phyloP scores from a whole-genome alignment of 1,139 yeast species.

The Meyerozyma sp. region DNA sequence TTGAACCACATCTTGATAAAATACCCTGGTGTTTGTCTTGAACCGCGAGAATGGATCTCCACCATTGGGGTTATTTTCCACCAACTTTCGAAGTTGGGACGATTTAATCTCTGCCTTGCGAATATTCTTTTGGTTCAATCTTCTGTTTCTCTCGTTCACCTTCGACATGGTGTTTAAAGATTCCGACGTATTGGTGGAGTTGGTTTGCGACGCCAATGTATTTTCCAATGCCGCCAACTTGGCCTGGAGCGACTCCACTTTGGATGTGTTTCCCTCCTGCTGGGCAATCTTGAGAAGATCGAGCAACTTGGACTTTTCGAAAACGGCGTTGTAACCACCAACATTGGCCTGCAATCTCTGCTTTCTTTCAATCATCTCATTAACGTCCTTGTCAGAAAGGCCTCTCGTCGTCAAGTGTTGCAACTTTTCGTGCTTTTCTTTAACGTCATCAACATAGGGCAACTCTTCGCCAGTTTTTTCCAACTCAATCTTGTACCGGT shows the following conservation, averaged over 20 bases:
- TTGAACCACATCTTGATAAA: slow-evolving; percentile 52
- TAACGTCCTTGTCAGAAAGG: slow-evolving; percentile 71
- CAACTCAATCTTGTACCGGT: slow-evolving; percentile 59
- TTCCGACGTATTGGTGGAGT: slow-evolving; percentile 17
- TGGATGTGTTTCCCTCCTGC: slow-evolving; percentile 54
- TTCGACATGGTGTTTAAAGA: slow-evolving; percentile 44
- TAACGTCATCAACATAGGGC: slow-evolving; percentile 65
- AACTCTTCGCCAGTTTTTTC: slow-evolving; percentile 52
- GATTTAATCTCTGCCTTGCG: slow-evolving; percentile 74
- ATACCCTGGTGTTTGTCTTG: slow-evolving; percentile 79
- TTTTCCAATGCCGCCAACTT: slow-evolving; percentile 34
- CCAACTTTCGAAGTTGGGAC: slow-evolving; percentile 50
- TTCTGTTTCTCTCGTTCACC: slow-evolving; percentile 78
- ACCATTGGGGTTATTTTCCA: slow-evolving; percentile 36
- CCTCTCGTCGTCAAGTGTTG: slow-evolving; percentile 57
- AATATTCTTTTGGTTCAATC: slow-evolving; percentile 68
- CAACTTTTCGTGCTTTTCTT: slow-evolving; percentile 58
- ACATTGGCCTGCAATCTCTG: slow-evolving; percentile 58
- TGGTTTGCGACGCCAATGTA: slow-evolving; percentile 20
- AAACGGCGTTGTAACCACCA: slow-evolving; percentile 65
- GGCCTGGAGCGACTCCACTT: slow-evolving; percentile 48
- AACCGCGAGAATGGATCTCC: slow-evolving; percentile 89
- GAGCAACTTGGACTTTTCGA: slow-evolving; percentile 65
- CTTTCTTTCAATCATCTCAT: slow-evolving; percentile 65
- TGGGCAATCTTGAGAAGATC: slow-evolving; percentile 74